Conservation (phyloP, 495 filamentous ascomycete genomes). For the Tuber calosporum region DNA sequence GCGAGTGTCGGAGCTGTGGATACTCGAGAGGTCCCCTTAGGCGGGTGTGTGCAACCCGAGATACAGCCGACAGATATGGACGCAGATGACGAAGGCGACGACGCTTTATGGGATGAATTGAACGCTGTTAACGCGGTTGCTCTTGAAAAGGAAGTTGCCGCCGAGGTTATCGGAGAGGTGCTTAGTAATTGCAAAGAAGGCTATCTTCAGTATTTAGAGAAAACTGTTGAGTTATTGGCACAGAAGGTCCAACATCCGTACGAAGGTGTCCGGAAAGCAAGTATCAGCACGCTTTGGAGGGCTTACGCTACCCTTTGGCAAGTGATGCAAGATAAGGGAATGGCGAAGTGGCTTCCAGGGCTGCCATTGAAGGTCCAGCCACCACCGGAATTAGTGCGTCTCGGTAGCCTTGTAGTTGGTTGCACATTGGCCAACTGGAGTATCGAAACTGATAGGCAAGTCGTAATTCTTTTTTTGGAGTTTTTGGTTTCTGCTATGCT, state of each 20-base stretch:
- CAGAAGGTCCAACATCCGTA: slow-evolving; percentile 78
- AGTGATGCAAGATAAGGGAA: slow-evolving; percentile 69
- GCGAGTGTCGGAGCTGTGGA: slow-evolving; percentile 62
- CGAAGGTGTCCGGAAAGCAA: slow-evolving; percentile 86
- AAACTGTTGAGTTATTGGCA: slow-evolving; percentile 73
- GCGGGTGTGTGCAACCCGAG: slow-evolving; percentile 52
- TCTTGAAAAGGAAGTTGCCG: slow-evolving; percentile 93
- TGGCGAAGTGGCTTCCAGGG: slow-evolving; percentile 79
- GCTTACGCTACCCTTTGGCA: slow-evolving; percentile 87
- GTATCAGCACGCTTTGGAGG: slow-evolving; percentile 83
- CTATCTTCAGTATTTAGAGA: slow-evolving; percentile 81
- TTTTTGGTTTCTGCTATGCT: slow-evolving; percentile 25
- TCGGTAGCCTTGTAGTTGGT: slow-evolving; percentile 77
- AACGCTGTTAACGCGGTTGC: slow-evolving; percentile 75
- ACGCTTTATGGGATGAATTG: slow-evolving; percentile 48
- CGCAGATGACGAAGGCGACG: slow-evolving; percentile 57
- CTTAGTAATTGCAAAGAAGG: slow-evolving; percentile 71
- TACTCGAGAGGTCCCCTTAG: slow-evolving; percentile 50
- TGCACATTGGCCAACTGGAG: slow-evolving; percentile 78
- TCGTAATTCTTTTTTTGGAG: slow-evolving; percentile 22
- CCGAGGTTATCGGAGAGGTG: slow-evolving; percentile 89
- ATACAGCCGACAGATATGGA: slow-evolving; percentile 54
- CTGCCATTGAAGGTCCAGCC: slow-evolving; percentile 74
- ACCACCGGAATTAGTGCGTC: slow-evolving; percentile 67
- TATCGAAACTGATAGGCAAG: slow-evolving; percentile 87